Conservation (phyloP, 768 basidiomycete genomes). For the Tubosaeta sp. region DNA sequence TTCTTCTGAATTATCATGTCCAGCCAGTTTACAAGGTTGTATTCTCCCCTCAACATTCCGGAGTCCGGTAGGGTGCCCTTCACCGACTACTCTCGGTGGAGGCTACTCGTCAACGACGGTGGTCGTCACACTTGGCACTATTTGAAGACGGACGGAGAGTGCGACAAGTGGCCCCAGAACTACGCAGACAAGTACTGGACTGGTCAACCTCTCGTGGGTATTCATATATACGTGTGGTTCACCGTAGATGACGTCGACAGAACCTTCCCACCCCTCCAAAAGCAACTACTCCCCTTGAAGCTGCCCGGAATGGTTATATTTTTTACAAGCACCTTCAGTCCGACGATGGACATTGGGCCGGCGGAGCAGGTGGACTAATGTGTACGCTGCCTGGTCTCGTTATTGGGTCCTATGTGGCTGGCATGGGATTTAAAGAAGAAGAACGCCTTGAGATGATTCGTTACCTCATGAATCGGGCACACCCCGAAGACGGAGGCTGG, state of each 20-base stretch:
- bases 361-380: conserved; percentile 92
- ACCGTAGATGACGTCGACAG: conserved; percentile 32
- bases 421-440: conserved; percentile 71
- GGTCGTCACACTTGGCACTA: conserved; percentile 89
- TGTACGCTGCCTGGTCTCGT: conserved; percentile 88
- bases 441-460: conserved; percentile 88
- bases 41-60: conserved; percentile 49
- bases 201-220: conserved; percentile 65
- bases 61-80: conserved; percentile 52
- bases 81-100: conserved; percentile 80
- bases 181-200: conserved; percentile 86
- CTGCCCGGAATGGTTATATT: conserved; percentile 80
- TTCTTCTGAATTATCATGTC: conserved; percentile 11
- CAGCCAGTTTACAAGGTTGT: conserved; percentile 25
- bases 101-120: conserved; percentile 66
- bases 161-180: conserved; percentile 69
- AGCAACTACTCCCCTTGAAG: conserved; percentile 66
- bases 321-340: conserved; percentile 91
- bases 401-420: conserved; percentile 88
- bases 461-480: conserved; percentile 79
- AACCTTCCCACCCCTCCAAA: conserved; percentile 57
- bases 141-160: conserved; percentile 59
- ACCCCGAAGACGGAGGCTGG: conserved; percentile 90
- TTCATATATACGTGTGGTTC: background rate
- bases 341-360: conserved; percentile 89